A percentile compares a stretch with the other conserved stretches of the same genome.
These are phyloP conservation scores for Hanseniaspora mollemarum DNA, from an alignment of 805 yeast species.

Conservation along the genomic window DNA sequence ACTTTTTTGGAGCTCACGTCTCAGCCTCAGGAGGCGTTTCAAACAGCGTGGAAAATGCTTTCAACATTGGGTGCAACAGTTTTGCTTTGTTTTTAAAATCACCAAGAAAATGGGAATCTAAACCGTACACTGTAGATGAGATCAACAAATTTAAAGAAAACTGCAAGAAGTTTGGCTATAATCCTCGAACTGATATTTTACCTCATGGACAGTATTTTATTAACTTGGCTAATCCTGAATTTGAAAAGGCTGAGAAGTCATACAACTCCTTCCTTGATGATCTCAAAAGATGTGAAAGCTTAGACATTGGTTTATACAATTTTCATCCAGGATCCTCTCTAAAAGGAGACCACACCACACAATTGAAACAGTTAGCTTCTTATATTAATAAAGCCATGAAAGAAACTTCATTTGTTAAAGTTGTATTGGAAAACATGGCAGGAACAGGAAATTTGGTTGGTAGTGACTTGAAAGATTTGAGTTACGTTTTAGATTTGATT, in stretches of 20 bases:
- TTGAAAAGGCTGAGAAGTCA: conserved; percentile 64
- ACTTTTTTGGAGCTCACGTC: conserved; percentile 83
- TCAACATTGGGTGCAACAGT: conserved; percentile 49
- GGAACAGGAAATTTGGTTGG: conserved; percentile 92
- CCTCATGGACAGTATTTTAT: conserved; percentile 95
- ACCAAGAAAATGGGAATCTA: conserved; percentile 85
- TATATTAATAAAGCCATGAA: conserved; percentile 68
- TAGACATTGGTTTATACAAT: conserved; percentile 77
- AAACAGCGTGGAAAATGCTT: conserved; percentile 52
- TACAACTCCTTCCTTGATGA: conserved; percentile 75
- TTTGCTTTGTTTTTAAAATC: conserved; percentile 86
- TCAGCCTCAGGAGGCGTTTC: conserved; percentile 70
- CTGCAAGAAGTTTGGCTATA: conserved; percentile 53
- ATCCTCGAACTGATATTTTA: conserved; percentile 65
- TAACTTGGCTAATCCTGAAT: conserved; percentile 83
- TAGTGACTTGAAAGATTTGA: conserved; percentile 61
- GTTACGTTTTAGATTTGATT: conserved; percentile 62
- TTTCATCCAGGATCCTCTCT: conserved; percentile 89
- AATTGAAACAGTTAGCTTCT: conserved; percentile 58
- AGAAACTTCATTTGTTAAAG: conserved; percentile 66
- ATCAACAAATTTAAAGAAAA: conserved; percentile 50
- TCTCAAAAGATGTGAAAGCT: conserved; percentile 69
- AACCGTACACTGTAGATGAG: conserved; percentile 58
- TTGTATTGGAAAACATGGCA: conserved; percentile 94
- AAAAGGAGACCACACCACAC: conserved; percentile 54